These are phyloP conservation scores for Chloris gayana DNA, from an alignment of 176 grass and related monocot species.

Conservation along the genomic window DNA sequence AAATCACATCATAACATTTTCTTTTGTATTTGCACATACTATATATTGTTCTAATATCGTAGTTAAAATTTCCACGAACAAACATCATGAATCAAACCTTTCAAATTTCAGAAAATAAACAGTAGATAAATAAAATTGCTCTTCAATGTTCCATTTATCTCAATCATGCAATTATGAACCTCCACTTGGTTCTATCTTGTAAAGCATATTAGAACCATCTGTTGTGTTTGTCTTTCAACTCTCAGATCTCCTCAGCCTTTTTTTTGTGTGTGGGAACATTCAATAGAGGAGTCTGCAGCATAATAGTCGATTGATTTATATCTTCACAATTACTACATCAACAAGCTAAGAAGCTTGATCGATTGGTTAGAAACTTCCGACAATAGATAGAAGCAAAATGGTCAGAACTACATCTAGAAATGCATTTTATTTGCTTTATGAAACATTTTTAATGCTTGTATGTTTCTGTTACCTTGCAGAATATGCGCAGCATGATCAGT, in stretches of 20 bases:
- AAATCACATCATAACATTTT: neutral
- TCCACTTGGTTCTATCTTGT: neutral
- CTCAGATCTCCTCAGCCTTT: neutral
- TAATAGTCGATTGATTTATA: neutral
- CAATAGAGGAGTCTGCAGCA: neutral
- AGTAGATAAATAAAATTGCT: neutral
- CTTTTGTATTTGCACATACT: neutral
- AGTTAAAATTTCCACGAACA: neutral
- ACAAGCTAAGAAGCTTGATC: neutral
- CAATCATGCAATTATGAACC: constrained; percentile 8
- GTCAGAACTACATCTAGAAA: neutral
- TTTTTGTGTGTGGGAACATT: neutral
- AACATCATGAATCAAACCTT: neutral
- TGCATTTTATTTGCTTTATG: neutral
- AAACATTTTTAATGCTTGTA: neutral
- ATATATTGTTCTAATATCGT: neutral
- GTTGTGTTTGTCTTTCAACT: neutral
- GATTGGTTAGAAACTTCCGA: neutral
- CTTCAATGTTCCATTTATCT: neutral
- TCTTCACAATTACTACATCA: neutral
- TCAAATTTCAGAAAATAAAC: constrained; percentile 1
- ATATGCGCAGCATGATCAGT: neutral
- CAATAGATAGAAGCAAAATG: neutral
- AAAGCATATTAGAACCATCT: neutral
- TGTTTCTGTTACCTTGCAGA: constrained; percentile 36